Base-by-base conservation (phyloP, 2,329 filamentous ascomycete species). In the Ophiostoma ips region DNA sequence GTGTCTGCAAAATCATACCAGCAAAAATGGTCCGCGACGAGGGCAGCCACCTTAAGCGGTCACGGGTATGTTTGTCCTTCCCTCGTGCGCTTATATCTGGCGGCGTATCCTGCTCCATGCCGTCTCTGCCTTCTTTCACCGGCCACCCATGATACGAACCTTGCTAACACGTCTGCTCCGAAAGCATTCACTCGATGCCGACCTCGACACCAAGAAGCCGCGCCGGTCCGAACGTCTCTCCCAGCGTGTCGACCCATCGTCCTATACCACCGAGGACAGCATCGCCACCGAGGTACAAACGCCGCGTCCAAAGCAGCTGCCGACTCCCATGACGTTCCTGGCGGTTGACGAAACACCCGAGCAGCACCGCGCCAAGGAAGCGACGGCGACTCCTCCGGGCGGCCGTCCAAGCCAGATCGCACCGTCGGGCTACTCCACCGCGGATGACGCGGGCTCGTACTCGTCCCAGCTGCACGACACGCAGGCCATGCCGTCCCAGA, bases 181-280 rank as follows among this genome's bases (percentile, higher is more conserved):
- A 15, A 66, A 89, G 84, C 75, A 71, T 58, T 86, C 83, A 38
- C 72, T 77, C 58, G 69, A 73, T 55, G 73, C 77, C 57, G 71
- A 75, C 56, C 71, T 74, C 55, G 83, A 88, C 55, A 69, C 75
- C 55, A 95, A 95, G 75, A 94, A 94, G 65, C 81, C 84, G 53
- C 83, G 90, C 55, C 80, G 87, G 52, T 88, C 86, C 41, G 73
- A 85, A 57, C 81, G 86, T 55, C 69, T 87, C 53, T 79, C 76
- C 33, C 76, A 79, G 57, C 70, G 70, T 50, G 63, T 66, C 50
- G 62, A 58, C 8, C n/a, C n/a, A n/a, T 35, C 46, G 24, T 35
- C 46, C 24, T 38, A 19, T 7, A 34, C 5, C 36, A 43, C 52
- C 41, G 52, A 52, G 21, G 37, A 21, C 37, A 52, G 51, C 44